Evolutionary conservation across 2,329 filamentous ascomycete species (phyloP), one percentile per base, ranked within the genome.

Genomic region (Botryotinia globosa): DNA sequence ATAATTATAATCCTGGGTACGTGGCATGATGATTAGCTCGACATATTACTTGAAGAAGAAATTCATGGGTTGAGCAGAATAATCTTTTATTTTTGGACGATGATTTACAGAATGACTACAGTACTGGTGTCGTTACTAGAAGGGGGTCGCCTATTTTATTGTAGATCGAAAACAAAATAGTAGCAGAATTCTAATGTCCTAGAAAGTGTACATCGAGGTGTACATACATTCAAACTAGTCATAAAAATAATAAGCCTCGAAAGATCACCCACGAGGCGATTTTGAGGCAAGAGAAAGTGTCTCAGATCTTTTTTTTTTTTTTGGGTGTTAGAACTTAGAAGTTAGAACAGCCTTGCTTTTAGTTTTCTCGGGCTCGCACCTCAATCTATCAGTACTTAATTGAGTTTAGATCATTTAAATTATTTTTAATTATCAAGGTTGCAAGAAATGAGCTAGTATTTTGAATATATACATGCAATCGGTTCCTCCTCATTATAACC

Each of bases 221-320:
- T 56, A 56, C 51, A 56, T 29, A 16, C 51, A 56, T 56, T 18
- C 14, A 56, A 29, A 56, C 51, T 56, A 56, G 51, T 56, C 51
- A 56, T 56, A 56, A 18, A 56, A 65, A 37, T 48, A 65, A 65
- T 62, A 42, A 39, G 14, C 59, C 37, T 62, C 22, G 22, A 37
- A 34, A 37, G 58, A 65, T 29, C 63, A 65, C 29, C 62, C 62
- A 65, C 62, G 42, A 65, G 62, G 62, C 62, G 62, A 45, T 65
- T 62, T 48, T 65, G 62, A 65, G 44, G 63, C 63, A 65, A 65
- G 34, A 65, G 63, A 48, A 48, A 65, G 42, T 62, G 63, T 65
- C 63, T 48, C 44, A 65, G 63, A 65, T 44, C 34, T 62, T 25
- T 62, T 39, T n/a, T 62, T 39, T n/a, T 32, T 32, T 39, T n/a